Evolutionary conservation across 352 stramenopile species (phyloP).

Genomic region (Pythium grandisporangium): DNA sequence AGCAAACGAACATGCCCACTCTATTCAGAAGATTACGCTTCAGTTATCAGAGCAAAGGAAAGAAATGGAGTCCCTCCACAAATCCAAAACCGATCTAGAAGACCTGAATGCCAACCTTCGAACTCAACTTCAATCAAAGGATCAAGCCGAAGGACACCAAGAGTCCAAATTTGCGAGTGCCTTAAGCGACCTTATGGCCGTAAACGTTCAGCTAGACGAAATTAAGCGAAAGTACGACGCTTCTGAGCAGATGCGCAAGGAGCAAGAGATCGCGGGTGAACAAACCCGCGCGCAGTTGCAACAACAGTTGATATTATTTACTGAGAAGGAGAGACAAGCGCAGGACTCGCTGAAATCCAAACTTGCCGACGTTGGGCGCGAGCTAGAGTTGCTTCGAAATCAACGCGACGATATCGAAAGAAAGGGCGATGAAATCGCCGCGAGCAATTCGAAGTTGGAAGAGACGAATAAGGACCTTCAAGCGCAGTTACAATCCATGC

Average conservation of each 20-base stretch:
- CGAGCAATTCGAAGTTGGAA: slow-evolving; percentile 22
- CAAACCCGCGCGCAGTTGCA: slow-evolving; percentile 49
- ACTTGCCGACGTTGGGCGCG: slow-evolving; percentile 17
- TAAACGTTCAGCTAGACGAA: slow-evolving; percentile 71
- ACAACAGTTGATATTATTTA: slow-evolving; percentile 25
- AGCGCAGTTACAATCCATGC: slow-evolving; percentile 18
- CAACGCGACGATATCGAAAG: slow-evolving; percentile 35
- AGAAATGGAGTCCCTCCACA: slow-evolving; percentile 32
- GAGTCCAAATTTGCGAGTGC: slow-evolving; percentile 61
- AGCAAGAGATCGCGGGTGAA: slow-evolving; percentile 44
- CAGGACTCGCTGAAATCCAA: slow-evolving; percentile 35
- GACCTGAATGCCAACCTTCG: slow-evolving; percentile 44
- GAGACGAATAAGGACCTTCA: slow-evolving; percentile 19
- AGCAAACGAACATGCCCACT: slow-evolving; percentile 38
- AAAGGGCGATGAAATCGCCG: slow-evolving; percentile 23
- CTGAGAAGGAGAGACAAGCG: slow-evolving; percentile 33
- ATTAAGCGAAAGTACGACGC: slow-evolving; percentile 50
- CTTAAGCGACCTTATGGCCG: slow-evolving; percentile 61
- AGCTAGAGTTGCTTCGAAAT: slow-evolving; percentile 19
- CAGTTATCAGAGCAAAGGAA: slow-evolving; percentile 50
- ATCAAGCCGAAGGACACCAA: slow-evolving; percentile 51
- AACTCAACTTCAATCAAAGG: slow-evolving; percentile 44
- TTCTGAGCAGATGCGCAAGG: slow-evolving; percentile 55
- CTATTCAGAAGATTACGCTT: slow-evolving; percentile 47
- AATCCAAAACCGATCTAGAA: slow-evolving; percentile 67